Evolutionary conservation across 1,139 yeast genomes (phyloP), one percentile per base, ranked within the genome.

Genomic region (Yamadazyma buinensis): DNA sequence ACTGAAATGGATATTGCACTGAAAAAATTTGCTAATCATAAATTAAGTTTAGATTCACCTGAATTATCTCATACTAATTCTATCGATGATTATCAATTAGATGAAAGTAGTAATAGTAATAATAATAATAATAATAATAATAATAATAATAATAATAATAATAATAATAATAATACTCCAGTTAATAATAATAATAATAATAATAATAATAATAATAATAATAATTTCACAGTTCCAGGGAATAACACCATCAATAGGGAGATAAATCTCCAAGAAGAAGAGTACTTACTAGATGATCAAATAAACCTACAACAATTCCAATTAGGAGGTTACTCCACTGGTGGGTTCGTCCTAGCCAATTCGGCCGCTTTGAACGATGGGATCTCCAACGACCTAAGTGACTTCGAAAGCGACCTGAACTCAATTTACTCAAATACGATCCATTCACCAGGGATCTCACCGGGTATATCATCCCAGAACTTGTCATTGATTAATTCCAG

Each of bases 1-100:
- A 40, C 46, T 11, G 56, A 61, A 28, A 38, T 61, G 19, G 50
- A 52, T 13, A 31, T 39, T 10, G 60, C 62, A 12, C 47, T 61
- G 10, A 49, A 47, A 32, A 43, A 56, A 27, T 66, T 66, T 52
- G 68, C 69, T 7, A 52, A 55, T 11, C 69, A 64, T 44, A 59
- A 54, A 31, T 26, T 27, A n/a, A 27, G 24, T 13, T 4, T 24
- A 17, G 31, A 29, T 13, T 17, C 19, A 17, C 12, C 14, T 13
- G 18, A 19, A n/a, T 7, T n/a, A 3, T 14, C 8, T 5, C 10
- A 29, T 13, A 17, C 19, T 17, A 17, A 17, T 17, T 17, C 19
- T 5, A 17, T 17, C 19, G 30, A 21, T 17, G 20, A 21, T 17
- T 31, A 33, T 7, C 20, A 10, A n/a, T 14, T 17, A 17, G 10